Conservation (phyloP, 2,329 filamentous ascomycete species). For the Microcyclospora pomicola region DNA sequence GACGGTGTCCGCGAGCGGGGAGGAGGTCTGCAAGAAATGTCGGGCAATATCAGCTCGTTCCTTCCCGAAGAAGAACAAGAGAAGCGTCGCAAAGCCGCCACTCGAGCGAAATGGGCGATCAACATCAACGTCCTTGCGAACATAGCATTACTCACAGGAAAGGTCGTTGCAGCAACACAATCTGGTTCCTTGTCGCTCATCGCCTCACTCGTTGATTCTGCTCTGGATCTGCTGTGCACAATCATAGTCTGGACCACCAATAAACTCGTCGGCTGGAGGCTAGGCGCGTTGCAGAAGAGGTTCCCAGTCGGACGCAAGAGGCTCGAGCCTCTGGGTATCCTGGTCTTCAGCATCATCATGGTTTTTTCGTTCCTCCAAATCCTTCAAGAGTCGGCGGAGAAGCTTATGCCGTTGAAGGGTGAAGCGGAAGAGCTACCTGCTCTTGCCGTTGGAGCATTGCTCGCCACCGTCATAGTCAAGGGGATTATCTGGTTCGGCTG, state of each 20-base stretch:
- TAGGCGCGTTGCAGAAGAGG: constrained; percentile 35
- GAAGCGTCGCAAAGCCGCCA: constrained; percentile 32
- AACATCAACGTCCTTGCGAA: constrained; percentile 50
- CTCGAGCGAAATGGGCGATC: constrained; percentile 42
- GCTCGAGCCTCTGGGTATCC: constrained; percentile 47
- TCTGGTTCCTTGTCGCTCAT: constrained; percentile 48
- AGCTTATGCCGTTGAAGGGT: constrained; percentile 38
- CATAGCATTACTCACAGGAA: constrained; percentile 41
- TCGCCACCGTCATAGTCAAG: constrained; percentile 44
- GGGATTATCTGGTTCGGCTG: constrained; percentile 48
- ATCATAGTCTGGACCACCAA: constrained; percentile 49
- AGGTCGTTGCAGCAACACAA: constrained; percentile 40
- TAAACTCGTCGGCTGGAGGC: constrained; percentile 43
- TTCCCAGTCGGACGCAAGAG: constrained; percentile 46
- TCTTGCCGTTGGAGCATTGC: constrained; percentile 44
- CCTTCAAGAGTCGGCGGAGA: constrained; percentile 45
- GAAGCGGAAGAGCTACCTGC: constrained; percentile 37
- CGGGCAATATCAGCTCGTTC: constrained; percentile 40
- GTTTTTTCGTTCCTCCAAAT: constrained; percentile 49
- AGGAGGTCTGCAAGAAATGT: constrained; percentile 35
- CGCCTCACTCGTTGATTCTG: constrained; percentile 48
- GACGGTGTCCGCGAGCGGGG: constrained; percentile 42
- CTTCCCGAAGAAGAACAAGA: constrained; percentile 42
- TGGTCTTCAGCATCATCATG: constrained; percentile 52
- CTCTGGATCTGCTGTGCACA: constrained; percentile 46